phyloP scores from a whole-genome alignment of 2,329 filamentous ascomycete genomes.

The Coniochaeta hoffmannii region DNA sequence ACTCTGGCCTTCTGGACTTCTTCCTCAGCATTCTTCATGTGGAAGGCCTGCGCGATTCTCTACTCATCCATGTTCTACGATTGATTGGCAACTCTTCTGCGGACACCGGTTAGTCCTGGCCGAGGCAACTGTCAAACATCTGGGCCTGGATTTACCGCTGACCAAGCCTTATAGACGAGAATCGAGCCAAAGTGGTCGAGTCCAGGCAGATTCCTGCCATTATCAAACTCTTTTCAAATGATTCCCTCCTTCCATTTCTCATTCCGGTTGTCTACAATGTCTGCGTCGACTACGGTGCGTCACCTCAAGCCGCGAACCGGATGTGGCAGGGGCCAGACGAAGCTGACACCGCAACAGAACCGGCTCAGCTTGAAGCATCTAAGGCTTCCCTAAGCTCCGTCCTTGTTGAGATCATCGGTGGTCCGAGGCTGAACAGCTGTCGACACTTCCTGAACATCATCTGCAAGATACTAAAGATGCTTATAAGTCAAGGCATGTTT shows the following conservation, averaged over 20 bases:
- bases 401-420: slow-evolving; percentile 41
- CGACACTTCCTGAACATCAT: slow-evolving; percentile 41
- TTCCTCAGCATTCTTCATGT: slow-evolving; percentile 40
- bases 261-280: slow-evolving; percentile 57
- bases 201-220: slow-evolving; percentile 39
- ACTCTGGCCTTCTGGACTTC: slow-evolving; percentile 50
- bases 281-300: slow-evolving; percentile 53
- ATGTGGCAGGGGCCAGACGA: background rate
- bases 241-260: slow-evolving; percentile 40
- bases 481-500: slow-evolving; percentile 40
- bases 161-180: slow-evolving; percentile 38
- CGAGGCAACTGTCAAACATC: background rate
- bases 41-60: slow-evolving; percentile 27
- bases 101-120: slow-evolving; percentile 35
- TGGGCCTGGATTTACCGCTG: slow-evolving; percentile 2
- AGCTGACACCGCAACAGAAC: slow-evolving; percentile 32
- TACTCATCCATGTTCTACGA: slow-evolving; percentile 49
- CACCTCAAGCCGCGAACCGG: background rate
- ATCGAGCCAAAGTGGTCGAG: slow-evolving; percentile 47
- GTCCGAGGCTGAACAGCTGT: slow-evolving; percentile 32
- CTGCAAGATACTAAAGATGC: slow-evolving; percentile 48
- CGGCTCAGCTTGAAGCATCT: slow-evolving; percentile 49
- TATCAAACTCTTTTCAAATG: slow-evolving; percentile 38
- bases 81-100: slow-evolving; percentile 57
- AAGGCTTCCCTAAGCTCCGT: slow-evolving; percentile 40